Base-by-base conservation (phyloP, 1,139 yeast species). In the Blastobotrys apis region DNA sequence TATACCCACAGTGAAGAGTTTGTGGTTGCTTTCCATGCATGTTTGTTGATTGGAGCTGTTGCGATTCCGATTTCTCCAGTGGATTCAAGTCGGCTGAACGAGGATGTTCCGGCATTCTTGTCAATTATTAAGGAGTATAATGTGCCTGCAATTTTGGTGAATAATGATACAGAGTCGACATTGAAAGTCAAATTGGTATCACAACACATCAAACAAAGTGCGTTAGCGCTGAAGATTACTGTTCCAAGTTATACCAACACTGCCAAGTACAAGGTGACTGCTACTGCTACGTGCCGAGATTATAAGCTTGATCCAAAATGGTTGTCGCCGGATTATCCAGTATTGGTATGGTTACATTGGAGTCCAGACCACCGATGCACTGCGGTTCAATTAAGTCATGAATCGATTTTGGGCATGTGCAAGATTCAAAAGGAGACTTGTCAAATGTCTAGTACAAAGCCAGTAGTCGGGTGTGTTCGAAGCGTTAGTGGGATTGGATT, bases 371-470 rank as follows among this genome's bases (percentile, higher is more conserved):
- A 84, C 56, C 73, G 79, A 33, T 71, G 86, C 51, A 73, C 78
- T 1, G 86, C 84, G 0, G 81, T 84, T 1, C 71, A 73, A n/a
- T 64, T 81, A 46, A 71, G 78, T 31, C 94, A 85, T 59, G 69
- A 72, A 33, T 75, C 78, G 37, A 69, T 92, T 12, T 65, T 92
- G 58, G 82, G 88, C 0, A 77, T 86, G 63, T 88, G 97, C 62
- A 87, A 90, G 57, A 84, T 86, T 12, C 78, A 88, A 58, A 92
- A 92, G 56, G 97, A 92, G 60, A 90, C 97, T 0, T 85, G 95
- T 57, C 92, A 86, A 54, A 72, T 92, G 67, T 75, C 81, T 8
- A 76, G 85, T 35, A 75, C 78, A 27, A 77, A 80, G 35, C 81
- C 96, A 0, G 72, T 92, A 9, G 74, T 92, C 36, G 95, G 96